Evolutionary conservation across 768 basidiomycete genomes (phyloP).

Genomic region (Mycena olivaceomarginata): DNA sequence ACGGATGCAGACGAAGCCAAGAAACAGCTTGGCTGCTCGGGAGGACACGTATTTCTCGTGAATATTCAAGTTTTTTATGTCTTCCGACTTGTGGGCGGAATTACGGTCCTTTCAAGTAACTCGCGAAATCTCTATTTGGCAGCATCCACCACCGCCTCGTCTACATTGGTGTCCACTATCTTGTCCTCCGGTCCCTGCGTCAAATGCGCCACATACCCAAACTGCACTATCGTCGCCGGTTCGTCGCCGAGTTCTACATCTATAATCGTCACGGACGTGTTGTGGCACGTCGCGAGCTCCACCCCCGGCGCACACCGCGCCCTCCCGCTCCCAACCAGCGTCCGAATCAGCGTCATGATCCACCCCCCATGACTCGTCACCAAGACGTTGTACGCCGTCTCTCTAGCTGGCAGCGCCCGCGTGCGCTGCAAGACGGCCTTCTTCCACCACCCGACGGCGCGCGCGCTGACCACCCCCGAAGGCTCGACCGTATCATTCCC

Average conservation of each 20-base stretch:
- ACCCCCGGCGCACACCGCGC: slow-evolving; percentile 60
- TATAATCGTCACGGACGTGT: slow-evolving; percentile 76
- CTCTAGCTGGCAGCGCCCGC: slow-evolving; percentile 46
- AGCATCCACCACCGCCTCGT: slow-evolving; percentile 57
- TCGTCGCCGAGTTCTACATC: slow-evolving; percentile 65
- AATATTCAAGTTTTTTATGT: too few relatives aligned
- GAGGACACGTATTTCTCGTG: too few relatives aligned
- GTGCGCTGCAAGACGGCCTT: slow-evolving; percentile 59
- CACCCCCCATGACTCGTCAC: slow-evolving; percentile 82
- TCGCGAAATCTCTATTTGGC: neutral
- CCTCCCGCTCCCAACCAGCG: slow-evolving; percentile 64
- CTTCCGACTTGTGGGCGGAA: too few relatives aligned
- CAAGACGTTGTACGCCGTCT: slow-evolving; percentile 66
- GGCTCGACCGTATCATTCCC: slow-evolving; percentile 61
- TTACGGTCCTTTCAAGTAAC: too few relatives aligned
- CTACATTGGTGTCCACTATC: slow-evolving; percentile 70
- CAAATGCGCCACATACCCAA: slow-evolving; percentile 76
- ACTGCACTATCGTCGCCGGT: slow-evolving; percentile 67
- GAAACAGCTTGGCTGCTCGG: too few relatives aligned
- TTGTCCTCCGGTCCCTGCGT: slow-evolving; percentile 46
- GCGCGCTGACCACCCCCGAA: slow-evolving; percentile 61
- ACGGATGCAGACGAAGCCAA: neutral
- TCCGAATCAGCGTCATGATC: slow-evolving; percentile 72
- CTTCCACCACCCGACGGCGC: slow-evolving; percentile 81
- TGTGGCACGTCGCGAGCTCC: slow-evolving; percentile 62